Evolutionary conservation across 192 early-diverging fungal genomes (phyloP).

Genomic region (Irineochytrium annulatum): DNA sequence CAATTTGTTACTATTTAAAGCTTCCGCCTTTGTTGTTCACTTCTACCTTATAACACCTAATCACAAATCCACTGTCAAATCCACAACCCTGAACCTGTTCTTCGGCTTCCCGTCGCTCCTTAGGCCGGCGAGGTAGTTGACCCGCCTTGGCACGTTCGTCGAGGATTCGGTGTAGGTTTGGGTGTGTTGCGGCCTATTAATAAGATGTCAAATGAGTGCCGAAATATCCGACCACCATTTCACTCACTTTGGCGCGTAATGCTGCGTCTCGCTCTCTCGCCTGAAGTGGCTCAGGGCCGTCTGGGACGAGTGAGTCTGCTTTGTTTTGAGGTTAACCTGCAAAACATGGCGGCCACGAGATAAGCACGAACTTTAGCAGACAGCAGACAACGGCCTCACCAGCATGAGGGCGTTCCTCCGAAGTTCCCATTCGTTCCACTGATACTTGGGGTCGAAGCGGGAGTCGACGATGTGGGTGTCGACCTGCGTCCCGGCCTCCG

Average conservation of each 20-base stretch:
- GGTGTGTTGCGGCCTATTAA: conserved; percentile 28
- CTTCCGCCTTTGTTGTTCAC: too few relatives aligned
- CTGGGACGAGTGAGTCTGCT: conserved; percentile 52
- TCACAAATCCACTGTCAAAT: conserved; percentile 45
- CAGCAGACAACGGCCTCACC: conserved; percentile 17
- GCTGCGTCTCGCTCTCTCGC: conserved; percentile 53
- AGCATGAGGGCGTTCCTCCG: conserved; percentile 52
- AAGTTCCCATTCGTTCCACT: conserved; percentile 64
- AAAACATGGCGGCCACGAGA: background rate
- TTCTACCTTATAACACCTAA: background rate
- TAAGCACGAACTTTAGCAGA: background rate
- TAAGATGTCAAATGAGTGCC: background rate
- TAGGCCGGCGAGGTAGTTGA: conserved; percentile 42
- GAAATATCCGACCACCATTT: background rate
- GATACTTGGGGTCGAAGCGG: conserved; percentile 45
- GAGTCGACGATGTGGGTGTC: conserved; percentile 57
- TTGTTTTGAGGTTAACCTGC: conserved; percentile 52
- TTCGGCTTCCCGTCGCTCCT: conserved; percentile 22
- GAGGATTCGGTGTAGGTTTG: conserved; percentile 39
- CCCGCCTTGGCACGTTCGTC: conserved; percentile 37
- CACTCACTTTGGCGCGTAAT: conserved; percentile 47
- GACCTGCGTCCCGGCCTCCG: conserved; percentile 52
- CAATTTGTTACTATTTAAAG: too few relatives aligned
- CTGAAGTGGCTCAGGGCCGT: conserved; percentile 44
- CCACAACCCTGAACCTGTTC: conserved; percentile 44